These are phyloP conservation scores for Hanseniaspora clermontiae DNA, from an alignment of 805 yeast genomes.

Conservation along the genomic window DNA sequence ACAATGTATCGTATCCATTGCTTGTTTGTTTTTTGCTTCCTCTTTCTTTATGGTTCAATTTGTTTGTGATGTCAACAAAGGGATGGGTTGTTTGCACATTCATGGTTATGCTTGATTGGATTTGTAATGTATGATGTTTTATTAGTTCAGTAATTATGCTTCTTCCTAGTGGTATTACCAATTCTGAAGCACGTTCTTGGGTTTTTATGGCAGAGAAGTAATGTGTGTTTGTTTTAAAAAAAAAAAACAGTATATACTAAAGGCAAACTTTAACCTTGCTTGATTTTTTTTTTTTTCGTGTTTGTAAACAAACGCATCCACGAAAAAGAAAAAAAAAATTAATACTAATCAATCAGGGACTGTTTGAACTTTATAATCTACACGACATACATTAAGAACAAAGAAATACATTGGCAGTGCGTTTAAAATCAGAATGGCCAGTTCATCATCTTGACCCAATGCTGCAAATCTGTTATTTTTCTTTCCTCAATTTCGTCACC, in stretches of 20 bases:
- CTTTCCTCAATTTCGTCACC: conserved; percentile 56
- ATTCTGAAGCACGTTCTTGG: too few relatives aligned
- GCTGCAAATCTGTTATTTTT: conserved; percentile 44
- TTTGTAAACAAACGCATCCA: neutral
- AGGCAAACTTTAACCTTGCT: neutral
- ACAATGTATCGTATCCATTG: neutral
- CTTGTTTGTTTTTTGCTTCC: neutral
- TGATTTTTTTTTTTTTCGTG: neutral
- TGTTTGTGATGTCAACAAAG: neutral
- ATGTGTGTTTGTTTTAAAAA: neutral
- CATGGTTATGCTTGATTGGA: neutral
- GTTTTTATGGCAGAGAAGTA: too few relatives aligned
- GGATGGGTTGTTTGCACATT: neutral
- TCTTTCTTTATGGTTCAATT: neutral
- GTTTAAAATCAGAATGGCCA: conserved; percentile 27
- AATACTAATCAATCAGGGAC: neutral
- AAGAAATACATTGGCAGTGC: too few relatives aligned
- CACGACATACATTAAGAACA: neutral
- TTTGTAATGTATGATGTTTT: too few relatives aligned
- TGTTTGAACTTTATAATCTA: neutral
- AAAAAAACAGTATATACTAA: neutral
- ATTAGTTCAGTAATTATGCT: too few relatives aligned
- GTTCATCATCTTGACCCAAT: conserved; percentile 48
- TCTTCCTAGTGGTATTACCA: too few relatives aligned
- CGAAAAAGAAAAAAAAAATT: neutral